phyloP scores from a whole-genome alignment of 768 basidiomycete genomes.

The Tricholoma terreum region DNA sequence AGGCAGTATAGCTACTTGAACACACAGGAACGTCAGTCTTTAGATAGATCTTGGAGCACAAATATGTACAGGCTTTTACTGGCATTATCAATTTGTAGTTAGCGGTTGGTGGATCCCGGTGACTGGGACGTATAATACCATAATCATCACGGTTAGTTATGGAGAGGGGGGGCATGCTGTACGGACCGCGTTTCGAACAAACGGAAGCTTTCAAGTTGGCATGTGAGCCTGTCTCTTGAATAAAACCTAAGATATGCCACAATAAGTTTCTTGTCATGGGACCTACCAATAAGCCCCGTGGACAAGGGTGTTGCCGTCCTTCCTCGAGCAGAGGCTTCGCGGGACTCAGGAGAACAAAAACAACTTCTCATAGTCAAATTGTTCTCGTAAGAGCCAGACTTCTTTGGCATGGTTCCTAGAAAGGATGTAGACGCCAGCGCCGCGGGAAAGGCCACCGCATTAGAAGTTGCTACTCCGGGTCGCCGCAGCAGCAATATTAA shows the following conservation, averaged over 20 bases:
- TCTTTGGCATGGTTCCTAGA: too few relatives aligned
- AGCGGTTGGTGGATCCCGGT: neutral
- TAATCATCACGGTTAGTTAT: neutral
- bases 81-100: neutral
- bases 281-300: too few relatives aligned
- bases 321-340: too few relatives aligned
- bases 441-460: neutral
- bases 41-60: neutral
- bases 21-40: neutral
- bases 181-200: neutral
- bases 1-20: neutral
- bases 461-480: too few relatives aligned
- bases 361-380: too few relatives aligned
- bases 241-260: constrained; percentile 2
- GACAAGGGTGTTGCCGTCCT: too few relatives aligned
- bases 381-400: too few relatives aligned
- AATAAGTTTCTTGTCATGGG: neutral
- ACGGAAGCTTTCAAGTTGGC: neutral
- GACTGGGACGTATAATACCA: constrained; percentile 4
- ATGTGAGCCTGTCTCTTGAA: constrained; percentile 2
- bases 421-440: too few relatives aligned
- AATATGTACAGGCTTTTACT: neutral
- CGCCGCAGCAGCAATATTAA: too few relatives aligned
- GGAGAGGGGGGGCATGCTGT: neutral
- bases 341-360: too few relatives aligned